phyloP scores from a whole-genome alignment of 805 yeast species.

The Candida argentea region DNA sequence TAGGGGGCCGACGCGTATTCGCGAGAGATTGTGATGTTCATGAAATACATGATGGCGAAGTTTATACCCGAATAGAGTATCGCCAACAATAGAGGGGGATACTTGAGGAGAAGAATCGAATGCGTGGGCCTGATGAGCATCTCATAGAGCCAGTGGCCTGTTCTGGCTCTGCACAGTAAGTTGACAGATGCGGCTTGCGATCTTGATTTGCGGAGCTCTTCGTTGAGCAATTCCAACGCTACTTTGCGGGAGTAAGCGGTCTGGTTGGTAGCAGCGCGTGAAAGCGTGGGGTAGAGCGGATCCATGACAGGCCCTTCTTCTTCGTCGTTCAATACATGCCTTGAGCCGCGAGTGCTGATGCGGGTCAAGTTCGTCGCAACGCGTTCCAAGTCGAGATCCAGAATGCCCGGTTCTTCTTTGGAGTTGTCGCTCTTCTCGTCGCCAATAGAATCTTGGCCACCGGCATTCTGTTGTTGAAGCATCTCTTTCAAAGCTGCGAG shows the following conservation, averaged over 20 bases:
- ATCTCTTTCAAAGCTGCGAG: slow-evolving; percentile 41
- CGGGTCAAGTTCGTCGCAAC: slow-evolving; percentile 24
- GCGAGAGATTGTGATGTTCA: slow-evolving; percentile 64
- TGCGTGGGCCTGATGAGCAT: slow-evolving; percentile 50
- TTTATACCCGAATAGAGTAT: slow-evolving; percentile 60
- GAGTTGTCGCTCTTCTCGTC: neutral
- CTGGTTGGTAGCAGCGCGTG: slow-evolving; percentile 25
- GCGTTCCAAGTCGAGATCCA: slow-evolving; percentile 16
- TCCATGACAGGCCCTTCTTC: slow-evolving; percentile 29
- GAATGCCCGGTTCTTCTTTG: slow-evolving; percentile 2
- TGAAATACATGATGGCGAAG: slow-evolving; percentile 60
- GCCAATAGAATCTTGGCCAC: slow-evolving; percentile 2
- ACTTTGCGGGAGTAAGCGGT: slow-evolving; percentile 21
- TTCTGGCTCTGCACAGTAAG: slow-evolving; percentile 10
- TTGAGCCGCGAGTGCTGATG: slow-evolving; percentile 6
- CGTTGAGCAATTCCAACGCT: slow-evolving; percentile 13
- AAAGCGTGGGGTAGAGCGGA: slow-evolving; percentile 27
- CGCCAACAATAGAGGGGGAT: slow-evolving; percentile 68
- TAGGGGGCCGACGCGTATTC: slow-evolving; percentile 58
- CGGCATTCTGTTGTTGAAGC: slow-evolving; percentile 14
- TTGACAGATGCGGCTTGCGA: slow-evolving; percentile 8
- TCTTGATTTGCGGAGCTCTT: slow-evolving; percentile 9
- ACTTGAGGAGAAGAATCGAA: slow-evolving; percentile 47
- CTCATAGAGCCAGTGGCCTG: slow-evolving; percentile 29
- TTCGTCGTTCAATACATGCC: slow-evolving; percentile 1